A percentile compares a stretch with the other conserved stretches of the same genome.
Evolutionary conservation across 2,329 filamentous ascomycete genomes (phyloP).

Genomic region (Hypoxylon rubiginosum): DNA sequence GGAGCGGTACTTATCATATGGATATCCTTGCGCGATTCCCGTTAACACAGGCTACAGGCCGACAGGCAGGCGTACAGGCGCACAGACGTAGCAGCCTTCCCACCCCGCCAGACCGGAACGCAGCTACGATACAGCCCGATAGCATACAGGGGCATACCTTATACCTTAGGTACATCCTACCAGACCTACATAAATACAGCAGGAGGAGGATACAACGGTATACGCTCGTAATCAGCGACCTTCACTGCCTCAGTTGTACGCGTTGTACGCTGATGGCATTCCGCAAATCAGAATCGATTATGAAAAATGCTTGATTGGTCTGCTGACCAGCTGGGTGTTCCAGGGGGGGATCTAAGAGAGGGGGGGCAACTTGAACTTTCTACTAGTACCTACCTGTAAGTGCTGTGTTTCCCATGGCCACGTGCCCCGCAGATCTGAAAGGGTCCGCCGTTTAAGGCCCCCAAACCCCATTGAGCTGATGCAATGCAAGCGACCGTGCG

Average conservation of each 20-base stretch:
- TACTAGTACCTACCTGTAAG: neutral
- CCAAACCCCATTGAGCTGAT: slow-evolving; percentile 34
- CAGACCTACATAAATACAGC: neutral
- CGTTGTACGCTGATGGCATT: slow-evolving; percentile 34
- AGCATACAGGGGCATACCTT: no score
- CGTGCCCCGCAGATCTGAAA: slow-evolving; percentile 46
- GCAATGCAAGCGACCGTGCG: slow-evolving; percentile 27
- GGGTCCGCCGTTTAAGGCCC: neutral
- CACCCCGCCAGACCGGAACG: slow-evolving; percentile 26
- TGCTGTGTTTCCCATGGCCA: slow-evolving; percentile 40
- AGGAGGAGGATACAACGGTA: neutral
- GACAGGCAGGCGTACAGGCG: neutral
- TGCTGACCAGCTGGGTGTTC: slow-evolving; percentile 42
- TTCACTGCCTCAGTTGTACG: slow-evolving; percentile 7
- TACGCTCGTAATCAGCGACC: neutral
- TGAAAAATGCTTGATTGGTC: slow-evolving; percentile 45
- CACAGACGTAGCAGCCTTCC: slow-evolving; percentile 23
- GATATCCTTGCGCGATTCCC: neutral
- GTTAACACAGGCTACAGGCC: no score
- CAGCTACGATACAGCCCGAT: neutral
- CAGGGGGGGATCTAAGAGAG: neutral
- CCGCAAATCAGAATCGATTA: slow-evolving; percentile 40
- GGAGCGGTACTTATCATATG: neutral
- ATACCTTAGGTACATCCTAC: no score
- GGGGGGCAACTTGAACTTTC: slow-evolving; percentile 7